phyloP scores from a whole-genome alignment of 257 asterid species.

The Petunia secreta region DNA sequence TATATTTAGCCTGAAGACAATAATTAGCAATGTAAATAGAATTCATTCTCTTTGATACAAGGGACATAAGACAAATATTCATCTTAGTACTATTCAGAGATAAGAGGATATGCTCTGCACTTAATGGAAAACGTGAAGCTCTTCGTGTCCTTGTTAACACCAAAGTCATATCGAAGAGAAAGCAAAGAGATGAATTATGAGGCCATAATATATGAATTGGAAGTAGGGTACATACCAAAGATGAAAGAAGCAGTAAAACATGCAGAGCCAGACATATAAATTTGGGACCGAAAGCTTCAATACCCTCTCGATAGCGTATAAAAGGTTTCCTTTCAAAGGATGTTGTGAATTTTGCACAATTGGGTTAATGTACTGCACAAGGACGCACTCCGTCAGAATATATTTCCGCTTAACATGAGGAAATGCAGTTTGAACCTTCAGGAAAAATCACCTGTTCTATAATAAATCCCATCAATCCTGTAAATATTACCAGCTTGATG shows the following conservation, averaged over 20 bases:
- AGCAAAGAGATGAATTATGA: background rate
- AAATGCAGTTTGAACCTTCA: slow-evolving; percentile 19
- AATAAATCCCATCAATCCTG: slow-evolving; percentile 93
- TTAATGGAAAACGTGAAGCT: background rate
- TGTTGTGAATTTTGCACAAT: slow-evolving; percentile 91
- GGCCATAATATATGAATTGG: background rate
- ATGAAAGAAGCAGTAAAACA: slow-evolving; percentile 94
- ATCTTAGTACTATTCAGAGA: background rate
- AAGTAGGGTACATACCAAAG: slow-evolving; percentile 75
- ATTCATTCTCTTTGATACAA: slow-evolving; percentile 9
- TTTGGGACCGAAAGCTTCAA: slow-evolving; percentile 98
- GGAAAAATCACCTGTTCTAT: slow-evolving; percentile 77
- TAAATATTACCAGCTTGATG: slow-evolving; percentile 77
- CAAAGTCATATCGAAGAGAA: background rate
- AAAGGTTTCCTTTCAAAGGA: slow-evolving; percentile 87
- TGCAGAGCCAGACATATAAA: slow-evolving; percentile 99
- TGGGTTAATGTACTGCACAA: slow-evolving; percentile 93
- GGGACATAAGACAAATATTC: slow-evolving; percentile 16
- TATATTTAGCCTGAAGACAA: slow-evolving; percentile 72
- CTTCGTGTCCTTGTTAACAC: slow-evolving; percentile 6
- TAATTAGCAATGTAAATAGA: background rate
- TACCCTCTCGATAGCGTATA: slow-evolving; percentile 91
- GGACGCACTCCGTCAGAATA: slow-evolving; percentile 27
- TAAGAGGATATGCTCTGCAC: background rate
- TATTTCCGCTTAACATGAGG: background rate